These are phyloP conservation scores for Hypoxylon perforatum DNA, from an alignment of 495 filamentous ascomycete genomes.

Conservation along the genomic window DNA sequence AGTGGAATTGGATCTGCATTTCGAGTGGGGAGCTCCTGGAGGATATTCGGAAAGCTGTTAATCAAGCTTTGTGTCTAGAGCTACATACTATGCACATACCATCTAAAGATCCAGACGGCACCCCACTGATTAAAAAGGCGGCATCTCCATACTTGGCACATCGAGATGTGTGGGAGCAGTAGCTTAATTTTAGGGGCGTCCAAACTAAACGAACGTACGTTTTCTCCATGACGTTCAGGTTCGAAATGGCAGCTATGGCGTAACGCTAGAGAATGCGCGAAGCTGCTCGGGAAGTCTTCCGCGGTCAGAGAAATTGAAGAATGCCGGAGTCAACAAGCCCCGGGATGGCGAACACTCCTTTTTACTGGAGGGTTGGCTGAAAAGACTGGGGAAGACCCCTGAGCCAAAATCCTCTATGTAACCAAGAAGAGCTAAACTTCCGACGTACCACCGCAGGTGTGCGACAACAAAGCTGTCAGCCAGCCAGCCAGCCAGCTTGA, in stretches of 20 bases:
- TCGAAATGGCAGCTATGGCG: background rate
- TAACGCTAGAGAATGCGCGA: too few relatives aligned
- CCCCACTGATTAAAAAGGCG: too few relatives aligned
- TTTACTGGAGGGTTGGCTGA: slow-evolving; percentile 1
- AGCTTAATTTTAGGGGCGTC: too few relatives aligned
- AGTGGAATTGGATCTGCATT: background rate
- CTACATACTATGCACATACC: too few relatives aligned
- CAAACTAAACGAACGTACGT: too few relatives aligned
- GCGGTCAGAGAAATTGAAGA: background rate
- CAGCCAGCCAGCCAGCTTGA: too few relatives aligned
- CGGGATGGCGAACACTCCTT: background rate
- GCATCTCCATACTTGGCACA: too few relatives aligned
- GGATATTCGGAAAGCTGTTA: slow-evolving; percentile 4
- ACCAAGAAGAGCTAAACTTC: slow-evolving; percentile 25
- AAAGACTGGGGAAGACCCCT: slow-evolving; percentile 18
- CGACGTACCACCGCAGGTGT: slow-evolving; percentile 30
- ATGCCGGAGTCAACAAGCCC: slow-evolving; percentile 5
- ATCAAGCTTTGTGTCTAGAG: slow-evolving; percentile 4
- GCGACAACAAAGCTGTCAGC: too few relatives aligned
- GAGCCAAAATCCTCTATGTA: background rate
- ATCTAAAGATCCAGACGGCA: too few relatives aligned
- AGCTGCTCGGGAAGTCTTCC: background rate
- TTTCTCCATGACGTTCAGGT: too few relatives aligned
- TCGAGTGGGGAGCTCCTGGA: slow-evolving; percentile 1
- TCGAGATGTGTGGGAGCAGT: too few relatives aligned